phyloP scores from a whole-genome alignment of 2,329 filamentous ascomycete species.

The Chaetomium sp. region DNA sequence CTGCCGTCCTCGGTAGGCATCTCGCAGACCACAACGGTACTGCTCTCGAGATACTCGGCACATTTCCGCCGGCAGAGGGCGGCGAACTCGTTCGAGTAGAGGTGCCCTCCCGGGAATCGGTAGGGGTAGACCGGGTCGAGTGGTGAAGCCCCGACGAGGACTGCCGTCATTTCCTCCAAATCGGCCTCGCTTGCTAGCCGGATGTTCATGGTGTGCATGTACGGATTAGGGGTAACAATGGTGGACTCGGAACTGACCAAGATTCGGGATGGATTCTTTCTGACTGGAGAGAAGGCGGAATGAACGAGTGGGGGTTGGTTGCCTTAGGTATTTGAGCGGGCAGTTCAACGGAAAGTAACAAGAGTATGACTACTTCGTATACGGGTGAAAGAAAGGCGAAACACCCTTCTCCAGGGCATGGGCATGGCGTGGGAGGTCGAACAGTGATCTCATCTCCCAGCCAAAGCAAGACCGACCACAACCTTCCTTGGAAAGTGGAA shows the following conservation, averaged over 20 bases:
- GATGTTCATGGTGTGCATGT: slow-evolving; percentile 30
- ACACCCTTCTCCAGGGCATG: neutral
- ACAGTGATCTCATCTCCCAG: neutral
- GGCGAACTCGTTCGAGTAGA: slow-evolving; percentile 31
- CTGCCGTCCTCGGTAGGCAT: slow-evolving; percentile 20
- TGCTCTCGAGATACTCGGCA: slow-evolving; percentile 32
- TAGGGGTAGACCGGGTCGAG: slow-evolving; percentile 36
- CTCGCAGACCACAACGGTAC: slow-evolving; percentile 36
- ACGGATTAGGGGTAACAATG: neutral
- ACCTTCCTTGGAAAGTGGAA: neutral
- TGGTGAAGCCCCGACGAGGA: slow-evolving; percentile 32
- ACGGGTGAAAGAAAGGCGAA: too few species aligned
- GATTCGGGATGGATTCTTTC: neutral
- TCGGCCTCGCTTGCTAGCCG: slow-evolving; percentile 31
- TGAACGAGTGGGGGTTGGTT: neutral
- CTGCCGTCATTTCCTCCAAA: slow-evolving; percentile 33
- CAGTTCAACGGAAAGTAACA: neutral
- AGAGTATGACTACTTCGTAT: too few species aligned
- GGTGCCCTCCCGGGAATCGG: slow-evolving; percentile 32
- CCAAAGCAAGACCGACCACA: neutral
- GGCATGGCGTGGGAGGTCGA: neutral
- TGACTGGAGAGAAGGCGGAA: neutral
- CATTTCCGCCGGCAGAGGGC: slow-evolving; percentile 33
- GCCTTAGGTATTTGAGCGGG: neutral
- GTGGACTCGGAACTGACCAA: too few species aligned